Evolutionary conservation across 139 green algal species (phyloP), one percentile per base, ranked within the genome.

Genomic region (Tetraselmis chui): DNA sequence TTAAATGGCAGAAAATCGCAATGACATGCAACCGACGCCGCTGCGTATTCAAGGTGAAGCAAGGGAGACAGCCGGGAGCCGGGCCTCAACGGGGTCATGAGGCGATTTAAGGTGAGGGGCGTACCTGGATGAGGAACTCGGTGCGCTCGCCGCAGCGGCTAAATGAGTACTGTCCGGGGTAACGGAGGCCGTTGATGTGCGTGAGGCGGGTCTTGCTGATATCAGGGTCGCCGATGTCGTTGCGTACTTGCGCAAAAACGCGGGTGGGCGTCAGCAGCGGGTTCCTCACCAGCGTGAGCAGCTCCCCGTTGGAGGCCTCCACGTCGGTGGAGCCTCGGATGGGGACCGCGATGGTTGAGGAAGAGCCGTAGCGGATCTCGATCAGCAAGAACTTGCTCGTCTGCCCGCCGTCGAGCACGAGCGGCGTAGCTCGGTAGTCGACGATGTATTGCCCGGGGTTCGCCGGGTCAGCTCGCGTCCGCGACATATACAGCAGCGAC

Each of bases 401-500:
- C 45, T 67, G 45, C 45, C 18, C 45, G 45, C 45, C 45, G 5
- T 18, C 45, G 11, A 67, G 18, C 45, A 67, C 45, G 18, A 67
- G 45, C 45, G 18, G 45, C 2, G 77, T 80, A 2, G 77, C 28
- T 2, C 29, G 45, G 77, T 80, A 80, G 28, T 31, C 24, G 23
- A 80, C n/a, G 29, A 28, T 31, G 22, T 80, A 80, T 29, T 80
- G 29, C 32, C 77, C 77, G 45, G 45, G 45, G 45, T 67, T 67
- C 45, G 18, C 5, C 11, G 18, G 5, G 45, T 67, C 45, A 67
- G 45, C 11, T 18, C 45, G 45, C 45, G 45, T 67, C 45, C 18
- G 11, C 5, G 45, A 67, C 45, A 67, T 67, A 18, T 67, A 67
- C 11, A 67, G 45, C 11, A 67, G 45, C 5, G 45, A 25, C 45